Base-by-base conservation (phyloP, 805 yeast species). In the Pichia kluyveri region DNA sequence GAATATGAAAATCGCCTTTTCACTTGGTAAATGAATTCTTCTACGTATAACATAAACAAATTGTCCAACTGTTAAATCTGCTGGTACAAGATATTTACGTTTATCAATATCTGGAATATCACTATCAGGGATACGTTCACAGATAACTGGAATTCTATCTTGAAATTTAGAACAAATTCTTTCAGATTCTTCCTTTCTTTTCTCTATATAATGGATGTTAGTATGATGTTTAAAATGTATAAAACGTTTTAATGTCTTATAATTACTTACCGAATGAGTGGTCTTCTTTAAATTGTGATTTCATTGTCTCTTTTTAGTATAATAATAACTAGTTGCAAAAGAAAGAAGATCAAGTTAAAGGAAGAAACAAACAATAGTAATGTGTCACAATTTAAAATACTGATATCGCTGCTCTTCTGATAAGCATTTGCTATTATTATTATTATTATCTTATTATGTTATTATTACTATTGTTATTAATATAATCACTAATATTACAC, bases 21-120 rank as follows among this genome's bases (percentile, higher is more conserved):
- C 99, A 30, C 96, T 86, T 43, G 96, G 96, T 54, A 93, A 77
- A 73, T 86, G 86, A 67, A 93, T 90, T 67, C 99, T 83, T 71
- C 91, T 90, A 69, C 99, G 83, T 59, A 93, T 88, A 52, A 93
- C 99, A 63, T 93, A 93, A 41, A 93, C 99, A 70, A 93, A 91
- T 69, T 93, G 99, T 40, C 99, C 99, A 51, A 93, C 96, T 0
- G 97, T 88, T 59, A 93, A 77, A 65, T 93, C 99, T 28, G 90
- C 82, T 8, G 99, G 99, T 11, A 93, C 99, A 55, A 93, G 76
- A 65, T 93, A 93, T 71, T 93, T 93, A 68, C 96, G 85, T 76
- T 93, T 93, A 68, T 93, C 99, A 62, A 93, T 90, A 56, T 89
- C 93, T 42, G 95, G 95, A 54, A 93, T 86, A 63, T 93, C 97